phyloP scores from a whole-genome alignment of 768 basidiomycete genomes.

The Mycena chlorophos region DNA sequence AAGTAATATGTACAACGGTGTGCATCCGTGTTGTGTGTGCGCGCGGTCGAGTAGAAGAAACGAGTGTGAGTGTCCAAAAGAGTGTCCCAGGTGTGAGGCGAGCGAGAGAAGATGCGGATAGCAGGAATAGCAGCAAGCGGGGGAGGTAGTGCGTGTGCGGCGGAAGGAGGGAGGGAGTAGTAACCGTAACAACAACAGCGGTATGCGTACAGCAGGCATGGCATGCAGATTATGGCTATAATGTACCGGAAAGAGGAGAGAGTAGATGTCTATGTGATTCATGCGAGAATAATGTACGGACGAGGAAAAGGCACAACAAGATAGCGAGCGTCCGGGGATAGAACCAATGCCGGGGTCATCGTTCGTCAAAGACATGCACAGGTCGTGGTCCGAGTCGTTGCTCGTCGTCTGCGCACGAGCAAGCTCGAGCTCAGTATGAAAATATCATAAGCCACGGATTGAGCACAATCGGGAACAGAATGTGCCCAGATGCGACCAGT shows the following conservation, averaged over 20 bases:
- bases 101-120: not conserved
- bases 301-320: not conserved
- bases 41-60: not conserved
- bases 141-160: not conserved
- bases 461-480: constrained; percentile 80
- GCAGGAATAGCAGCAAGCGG: no score
- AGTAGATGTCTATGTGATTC: constrained; percentile 6
- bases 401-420: not conserved
- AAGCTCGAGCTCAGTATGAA: constrained; percentile 43
- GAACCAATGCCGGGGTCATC: not conserved
- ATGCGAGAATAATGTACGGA: not conserved
- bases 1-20: not conserved
- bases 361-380: not conserved
- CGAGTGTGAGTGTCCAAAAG: not conserved
- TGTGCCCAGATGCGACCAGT: constrained; percentile 63
- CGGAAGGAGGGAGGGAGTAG: not conserved
- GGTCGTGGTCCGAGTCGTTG: not conserved
- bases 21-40: not conserved
- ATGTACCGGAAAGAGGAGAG: constrained; percentile 9
- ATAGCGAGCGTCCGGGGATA: not conserved
- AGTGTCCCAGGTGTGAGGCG: not conserved
- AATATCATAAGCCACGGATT: constrained; percentile 92
- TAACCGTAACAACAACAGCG: not conserved
- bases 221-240: constrained; percentile 15
- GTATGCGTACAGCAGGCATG: not conserved